phyloP scores from a whole-genome alignment of 225 moss, liverwort and hornwort species.

The Ulota crispa region DNA sequence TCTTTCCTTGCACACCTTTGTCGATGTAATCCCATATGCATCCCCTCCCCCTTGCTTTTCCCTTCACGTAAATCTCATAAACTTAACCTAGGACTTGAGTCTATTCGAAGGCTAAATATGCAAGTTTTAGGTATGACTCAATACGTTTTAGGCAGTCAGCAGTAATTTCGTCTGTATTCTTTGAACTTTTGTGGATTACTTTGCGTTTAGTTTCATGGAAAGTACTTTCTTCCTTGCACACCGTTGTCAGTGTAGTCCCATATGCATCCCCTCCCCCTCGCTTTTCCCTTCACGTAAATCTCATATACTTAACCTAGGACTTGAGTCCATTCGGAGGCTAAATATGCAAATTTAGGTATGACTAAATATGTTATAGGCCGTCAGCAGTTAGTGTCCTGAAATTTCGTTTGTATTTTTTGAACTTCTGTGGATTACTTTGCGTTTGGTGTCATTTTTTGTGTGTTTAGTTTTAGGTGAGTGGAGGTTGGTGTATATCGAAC shows the following conservation, averaged over 20 bases:
- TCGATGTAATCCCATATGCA: not conserved
- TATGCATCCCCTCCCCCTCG: not conserved
- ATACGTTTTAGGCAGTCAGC: not conserved
- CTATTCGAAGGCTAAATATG: not conserved
- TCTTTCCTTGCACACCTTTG: not conserved
- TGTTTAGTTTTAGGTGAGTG: not conserved
- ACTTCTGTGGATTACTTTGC: not conserved
- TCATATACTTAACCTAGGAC: not conserved
- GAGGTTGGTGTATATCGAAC: not conserved
- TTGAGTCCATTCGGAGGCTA: not conserved
- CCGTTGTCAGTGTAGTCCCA: not conserved
- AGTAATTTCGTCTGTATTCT: not conserved
- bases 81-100: not conserved
- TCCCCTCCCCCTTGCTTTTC: not conserved
- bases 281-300: not conserved
- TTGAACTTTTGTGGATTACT: not conserved
- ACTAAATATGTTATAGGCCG: not conserved
- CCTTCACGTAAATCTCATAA: conserved; percentile 23
- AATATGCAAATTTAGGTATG: conserved; percentile 2
- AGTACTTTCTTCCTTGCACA: conserved; percentile 22
- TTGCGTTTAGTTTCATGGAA: conserved; percentile 29
- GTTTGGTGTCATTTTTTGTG: not conserved
- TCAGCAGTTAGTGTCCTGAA: too few species aligned
- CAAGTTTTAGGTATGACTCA: not conserved
- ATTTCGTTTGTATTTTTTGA: too few species aligned